phyloP scores from a whole-genome alignment of 228 moss, liverwort and hornwort species.

The Sphagnum fallax region DNA sequence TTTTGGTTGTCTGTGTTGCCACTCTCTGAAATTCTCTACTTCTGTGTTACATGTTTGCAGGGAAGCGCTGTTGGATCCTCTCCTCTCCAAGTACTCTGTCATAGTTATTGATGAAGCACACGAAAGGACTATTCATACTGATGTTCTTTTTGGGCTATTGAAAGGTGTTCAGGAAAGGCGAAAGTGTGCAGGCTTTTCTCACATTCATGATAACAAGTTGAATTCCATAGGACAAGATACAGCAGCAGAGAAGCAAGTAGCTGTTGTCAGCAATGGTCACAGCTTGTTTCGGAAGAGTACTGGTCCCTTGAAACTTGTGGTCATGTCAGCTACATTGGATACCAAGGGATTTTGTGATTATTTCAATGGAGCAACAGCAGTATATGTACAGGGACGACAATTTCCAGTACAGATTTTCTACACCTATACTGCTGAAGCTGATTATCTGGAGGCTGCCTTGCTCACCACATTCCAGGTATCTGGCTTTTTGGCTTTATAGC shows the following conservation, averaged over 20 bases:
- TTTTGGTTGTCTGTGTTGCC: too few species aligned
- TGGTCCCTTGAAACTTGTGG: slow-evolving; percentile 63
- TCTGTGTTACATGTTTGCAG: slow-evolving; percentile 16
- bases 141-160: slow-evolving; percentile 89
- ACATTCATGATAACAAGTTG: neutral
- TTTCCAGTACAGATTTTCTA: slow-evolving; percentile 76
- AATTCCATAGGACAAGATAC: neutral
- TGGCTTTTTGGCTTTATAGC: too few species aligned
- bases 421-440: slow-evolving; percentile 88
- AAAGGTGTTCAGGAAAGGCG: slow-evolving; percentile 85
- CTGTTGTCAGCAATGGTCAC: slow-evolving; percentile 14
- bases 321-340: slow-evolving; percentile 97
- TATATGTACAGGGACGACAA: slow-evolving; percentile 79
- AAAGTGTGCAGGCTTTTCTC: slow-evolving; percentile 14
- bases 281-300: slow-evolving; percentile 18
- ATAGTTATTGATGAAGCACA: slow-evolving; percentile 99
- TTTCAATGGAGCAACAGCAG: slow-evolving; percentile 74
- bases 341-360: slow-evolving; percentile 80
- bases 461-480: slow-evolving; percentile 80
- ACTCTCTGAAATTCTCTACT: too few species aligned
- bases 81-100: slow-evolving; percentile 72
- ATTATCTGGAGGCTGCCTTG: slow-evolving; percentile 92
- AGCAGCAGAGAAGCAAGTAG: neutral
- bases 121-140: slow-evolving; percentile 92
- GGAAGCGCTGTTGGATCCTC: slow-evolving; percentile 86